Evolutionary conservation across 441 rosid species (phyloP), one percentile per base, ranked within the genome.

Genomic region (Hura crepitans): DNA sequence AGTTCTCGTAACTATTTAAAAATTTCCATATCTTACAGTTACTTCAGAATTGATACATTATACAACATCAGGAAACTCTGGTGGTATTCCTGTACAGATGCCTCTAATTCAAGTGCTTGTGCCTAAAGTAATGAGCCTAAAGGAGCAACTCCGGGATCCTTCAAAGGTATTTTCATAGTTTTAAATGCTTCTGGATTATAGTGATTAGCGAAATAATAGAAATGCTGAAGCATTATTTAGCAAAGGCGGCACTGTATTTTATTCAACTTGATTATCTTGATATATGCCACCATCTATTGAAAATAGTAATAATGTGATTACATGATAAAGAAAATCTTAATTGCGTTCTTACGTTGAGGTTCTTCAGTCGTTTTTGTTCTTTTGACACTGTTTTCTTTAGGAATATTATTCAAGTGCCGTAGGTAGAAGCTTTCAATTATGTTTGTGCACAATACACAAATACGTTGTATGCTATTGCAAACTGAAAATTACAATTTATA

Each of bases 61-160:
- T 78, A 84, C 98, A 49, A 88, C 96, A 53, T 82, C 94, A 8
- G 79, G 78, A 74, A 83, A 81, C 71, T 87, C 98, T 82, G 97
- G 92, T 76, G 99, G 90, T 63, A 83, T 85, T 76, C 73, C 89
- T 62, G 87, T 86, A 35, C 96, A 93, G 74, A 85, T 90, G 86
- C 97, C 96, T 73, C 81, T 96, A 65, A 93, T 96, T 83, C 97
- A 90, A 89, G 89, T 87, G 37, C 88, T 96, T 82, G 97, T 91
- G 65, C 98, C 96, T 72, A 93, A 81, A 73, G 92, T 96, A 76
- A 85, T 96, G 94, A 88, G 78, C 82, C 78, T 96, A 28, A 88
- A 90, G 87, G 86, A 77, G 66, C 96, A 88, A 69, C 89, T 96
- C 39, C 78, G 85, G 72, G 99, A 96, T 82, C 78, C 96, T 66